These are phyloP conservation scores for Globisporangium solare DNA, from an alignment of 352 stramenopile species.

Conservation along the genomic window DNA sequence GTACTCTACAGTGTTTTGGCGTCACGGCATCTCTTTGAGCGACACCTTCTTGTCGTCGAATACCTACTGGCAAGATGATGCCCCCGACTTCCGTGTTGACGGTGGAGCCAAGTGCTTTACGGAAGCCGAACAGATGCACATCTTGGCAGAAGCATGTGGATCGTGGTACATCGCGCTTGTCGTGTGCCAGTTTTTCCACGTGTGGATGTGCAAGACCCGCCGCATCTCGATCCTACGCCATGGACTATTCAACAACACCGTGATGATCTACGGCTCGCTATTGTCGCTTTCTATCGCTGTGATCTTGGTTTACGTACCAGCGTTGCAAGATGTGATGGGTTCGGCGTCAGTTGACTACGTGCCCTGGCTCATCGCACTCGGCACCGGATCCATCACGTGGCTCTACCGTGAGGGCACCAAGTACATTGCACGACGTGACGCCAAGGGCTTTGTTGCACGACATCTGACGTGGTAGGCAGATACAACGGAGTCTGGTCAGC, in stretches of 20 bases:
- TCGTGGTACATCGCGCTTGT: conserved; percentile 73
- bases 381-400: too few species aligned
- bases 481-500: too few species aligned
- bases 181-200: conserved; percentile 77
- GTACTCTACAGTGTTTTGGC: conserved; percentile 31
- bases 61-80: conserved; percentile 23
- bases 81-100: conserved; percentile 20
- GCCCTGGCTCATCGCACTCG: background rate
- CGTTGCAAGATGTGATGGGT: conserved; percentile 36
- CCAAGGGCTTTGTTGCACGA: too few species aligned
- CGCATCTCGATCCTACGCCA: conserved; percentile 69
- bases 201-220: conserved; percentile 86
- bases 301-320: conserved; percentile 43
- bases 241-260: conserved; percentile 64
- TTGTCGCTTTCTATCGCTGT: conserved; percentile 38
- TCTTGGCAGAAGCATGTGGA: conserved; percentile 53
- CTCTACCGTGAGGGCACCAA: too few species aligned
- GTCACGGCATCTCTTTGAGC: conserved; percentile 27
- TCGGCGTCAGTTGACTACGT: conserved; percentile 30
- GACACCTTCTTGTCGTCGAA: conserved; percentile 34
- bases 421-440: too few species aligned
- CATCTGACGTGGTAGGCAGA: too few species aligned
- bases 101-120: conserved; percentile 24
- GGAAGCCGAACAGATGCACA: conserved; percentile 36
- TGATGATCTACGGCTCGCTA: conserved; percentile 60